phyloP scores from a whole-genome alignment of 345 rosid genomes.

The Eucalyptus curtisii region DNA sequence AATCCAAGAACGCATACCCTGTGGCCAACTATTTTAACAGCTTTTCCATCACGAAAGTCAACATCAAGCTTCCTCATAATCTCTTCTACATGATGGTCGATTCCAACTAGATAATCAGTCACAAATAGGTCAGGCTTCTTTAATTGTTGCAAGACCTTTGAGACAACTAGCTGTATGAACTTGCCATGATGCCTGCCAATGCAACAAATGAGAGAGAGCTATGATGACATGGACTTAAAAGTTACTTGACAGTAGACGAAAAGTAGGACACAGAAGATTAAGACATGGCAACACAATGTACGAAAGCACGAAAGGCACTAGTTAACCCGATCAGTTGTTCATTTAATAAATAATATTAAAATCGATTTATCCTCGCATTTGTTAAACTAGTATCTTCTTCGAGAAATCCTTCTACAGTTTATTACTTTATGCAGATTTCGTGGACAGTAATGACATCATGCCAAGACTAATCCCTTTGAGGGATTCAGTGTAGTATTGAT shows the following conservation, averaged over 20 bases:
- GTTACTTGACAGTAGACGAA: rapidly evolving
- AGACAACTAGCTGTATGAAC: not conserved
- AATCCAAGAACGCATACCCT: not conserved
- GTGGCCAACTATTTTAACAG: not conserved
- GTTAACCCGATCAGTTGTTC: not conserved
- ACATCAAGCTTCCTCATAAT: not conserved
- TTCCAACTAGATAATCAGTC: not conserved
- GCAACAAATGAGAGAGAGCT: not conserved
- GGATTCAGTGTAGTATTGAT: too few species aligned
- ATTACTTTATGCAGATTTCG: too few species aligned
- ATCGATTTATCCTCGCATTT: too few species aligned
- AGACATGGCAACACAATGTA: rapidly evolving
- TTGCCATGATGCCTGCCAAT: not conserved
- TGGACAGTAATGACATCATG: too few species aligned
- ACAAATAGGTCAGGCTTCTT: not conserved
- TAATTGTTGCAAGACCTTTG: not conserved
- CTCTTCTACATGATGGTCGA: not conserved
- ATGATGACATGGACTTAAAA: rapidly evolving
- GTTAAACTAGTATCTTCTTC: too few species aligned
- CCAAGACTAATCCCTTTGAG: too few species aligned
- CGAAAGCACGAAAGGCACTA: not conserved
- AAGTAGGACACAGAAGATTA: rapidly evolving
- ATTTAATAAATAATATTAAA: not conserved
- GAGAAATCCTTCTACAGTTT: too few species aligned
- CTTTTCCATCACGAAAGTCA: not conserved